Base-by-base conservation (phyloP, 1,284 basidiomycete genomes). In the Acaromyces ingoldii region DNA sequence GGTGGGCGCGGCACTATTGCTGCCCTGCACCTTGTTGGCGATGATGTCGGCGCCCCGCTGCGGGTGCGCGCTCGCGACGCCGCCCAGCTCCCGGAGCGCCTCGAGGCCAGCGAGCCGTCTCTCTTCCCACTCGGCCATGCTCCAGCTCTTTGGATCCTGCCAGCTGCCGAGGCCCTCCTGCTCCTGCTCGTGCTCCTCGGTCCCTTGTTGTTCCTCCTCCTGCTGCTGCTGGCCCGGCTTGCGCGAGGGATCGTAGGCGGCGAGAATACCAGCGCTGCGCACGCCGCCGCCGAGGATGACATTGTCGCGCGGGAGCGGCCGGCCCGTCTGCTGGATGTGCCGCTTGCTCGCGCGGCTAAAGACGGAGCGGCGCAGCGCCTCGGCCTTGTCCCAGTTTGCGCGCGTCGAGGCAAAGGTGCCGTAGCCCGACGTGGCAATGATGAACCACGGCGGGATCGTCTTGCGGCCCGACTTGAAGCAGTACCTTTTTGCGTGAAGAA, bases 371-470 rank as follows among this genome's bases (percentile, higher is more conserved):
- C 64, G 61, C 25, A 67, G 48, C 36, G 44, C 42, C 31, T 67
- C 65, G 4, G 65, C 58, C 29, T 62, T 70, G 11, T 59, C 57
- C 63, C 65, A 70, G 50, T 70, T 70, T 26, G 51, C 28, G 7
- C 50, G 38, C 7, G 67, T 65, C 2, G 38, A 17, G 0, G 62
- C 48, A 3, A 30, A 52, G 17, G 53, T 58, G 5, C 65, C 65
- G 47, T 63, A 70, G 34, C 67, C 67, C 5, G 55, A 58, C 17
- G 65, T 66, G 4, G 63, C 65, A 30, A 70, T 42, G 19, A 60
- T 28, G 30, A 70, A 55, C 67, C 67, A 70, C 1, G 67, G 65
- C 10, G 67, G 67, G 37, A 70, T 66, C 31, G 67, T 70, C 11
- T 58, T 55, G 7, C 67, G 55, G 21, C 52, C 49, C 1, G 58